Conservation (phyloP, 176 grass and related monocot species). For the Bolboschoenus planiculmis region DNA sequence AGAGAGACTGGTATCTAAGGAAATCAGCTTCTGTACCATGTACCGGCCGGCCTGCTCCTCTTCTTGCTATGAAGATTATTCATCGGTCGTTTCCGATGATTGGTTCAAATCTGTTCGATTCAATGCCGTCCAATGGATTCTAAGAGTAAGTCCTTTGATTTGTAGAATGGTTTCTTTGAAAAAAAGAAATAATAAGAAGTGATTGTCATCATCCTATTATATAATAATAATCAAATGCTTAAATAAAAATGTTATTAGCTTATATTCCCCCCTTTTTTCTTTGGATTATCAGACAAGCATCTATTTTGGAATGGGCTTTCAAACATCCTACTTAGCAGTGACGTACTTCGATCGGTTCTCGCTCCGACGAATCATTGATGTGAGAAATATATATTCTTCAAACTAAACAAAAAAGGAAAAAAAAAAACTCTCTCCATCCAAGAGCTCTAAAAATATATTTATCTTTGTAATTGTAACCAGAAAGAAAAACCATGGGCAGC, state of each 20-base stretch:
- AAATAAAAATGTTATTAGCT: not conserved
- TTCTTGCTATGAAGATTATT: not conserved
- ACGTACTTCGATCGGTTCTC: constrained; percentile 87
- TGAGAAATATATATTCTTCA: constrained; percentile 29
- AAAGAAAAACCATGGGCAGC: constrained; percentile 59
- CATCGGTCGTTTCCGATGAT: constrained; percentile 25
- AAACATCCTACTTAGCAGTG: constrained; percentile 67
- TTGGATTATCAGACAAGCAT: constrained; percentile 41
- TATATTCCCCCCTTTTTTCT: constrained; percentile 7
- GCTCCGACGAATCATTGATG: constrained; percentile 48
- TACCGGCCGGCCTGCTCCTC: not conserved
- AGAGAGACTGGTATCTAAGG: constrained; percentile 57
- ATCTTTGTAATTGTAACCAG: constrained; percentile 31
- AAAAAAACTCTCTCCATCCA: not conserved
- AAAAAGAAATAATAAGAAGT: not conserved
- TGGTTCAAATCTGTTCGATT: constrained; percentile 45
- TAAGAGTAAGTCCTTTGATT: constrained; percentile 42
- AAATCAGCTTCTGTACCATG: constrained; percentile 38
- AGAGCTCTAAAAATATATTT: not conserved
- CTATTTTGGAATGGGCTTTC: constrained; percentile 56
- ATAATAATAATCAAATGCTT: constrained; percentile 10
- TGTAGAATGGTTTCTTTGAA: not conserved
- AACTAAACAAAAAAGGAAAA: not conserved
- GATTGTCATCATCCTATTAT: no score
- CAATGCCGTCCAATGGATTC: constrained; percentile 55